phyloP scores from a whole-genome alignment of 1,284 basidiomycete species.

The Pseudozyma sp. region DNA sequence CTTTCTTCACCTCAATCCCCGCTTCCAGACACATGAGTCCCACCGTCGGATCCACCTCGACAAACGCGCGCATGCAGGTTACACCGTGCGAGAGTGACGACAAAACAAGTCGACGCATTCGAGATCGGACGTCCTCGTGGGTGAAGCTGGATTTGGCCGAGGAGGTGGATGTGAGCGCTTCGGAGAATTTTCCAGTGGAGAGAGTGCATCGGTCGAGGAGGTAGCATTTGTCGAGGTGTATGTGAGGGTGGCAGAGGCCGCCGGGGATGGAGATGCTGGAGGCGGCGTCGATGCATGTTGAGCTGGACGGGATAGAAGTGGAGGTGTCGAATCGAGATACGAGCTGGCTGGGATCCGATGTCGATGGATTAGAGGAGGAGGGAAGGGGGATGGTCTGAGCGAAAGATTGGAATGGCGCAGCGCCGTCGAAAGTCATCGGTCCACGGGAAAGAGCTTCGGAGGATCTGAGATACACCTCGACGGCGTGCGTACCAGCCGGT shows the following conservation, averaged over 20 bases:
- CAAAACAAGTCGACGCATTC: constrained; percentile 28
- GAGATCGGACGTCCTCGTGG: constrained; percentile 9
- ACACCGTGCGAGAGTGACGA: constrained; percentile 43
- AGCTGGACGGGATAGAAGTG: neutral
- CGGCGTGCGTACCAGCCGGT: neutral
- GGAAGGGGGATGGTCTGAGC: neutral
- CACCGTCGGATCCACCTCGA: constrained; percentile 53
- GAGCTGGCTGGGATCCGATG: neutral
- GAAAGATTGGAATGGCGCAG: constrained; percentile 8
- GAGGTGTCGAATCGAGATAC: constrained; percentile 7
- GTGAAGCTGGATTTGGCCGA: constrained; percentile 32
- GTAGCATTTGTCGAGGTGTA: constrained; percentile 53
- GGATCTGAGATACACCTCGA: constrained; percentile 16
- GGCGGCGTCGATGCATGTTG: constrained; percentile 19
- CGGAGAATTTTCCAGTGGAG: constrained; percentile 29
- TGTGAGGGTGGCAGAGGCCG: constrained; percentile 47
- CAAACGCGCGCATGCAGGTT: constrained; percentile 41
- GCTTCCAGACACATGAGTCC: constrained; percentile 30
- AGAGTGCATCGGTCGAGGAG: constrained; percentile 30
- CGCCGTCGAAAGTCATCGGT: neutral
- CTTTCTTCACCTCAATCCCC: constrained; percentile 15
- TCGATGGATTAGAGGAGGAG: neutral
- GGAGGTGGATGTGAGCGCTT: constrained; percentile 38
- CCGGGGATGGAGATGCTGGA: constrained; percentile 39
- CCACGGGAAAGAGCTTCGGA: neutral